These are phyloP conservation scores for Kitagawia praeruptora DNA, from an alignment of 129 eudicot genomes.

Conservation along the genomic window DNA sequence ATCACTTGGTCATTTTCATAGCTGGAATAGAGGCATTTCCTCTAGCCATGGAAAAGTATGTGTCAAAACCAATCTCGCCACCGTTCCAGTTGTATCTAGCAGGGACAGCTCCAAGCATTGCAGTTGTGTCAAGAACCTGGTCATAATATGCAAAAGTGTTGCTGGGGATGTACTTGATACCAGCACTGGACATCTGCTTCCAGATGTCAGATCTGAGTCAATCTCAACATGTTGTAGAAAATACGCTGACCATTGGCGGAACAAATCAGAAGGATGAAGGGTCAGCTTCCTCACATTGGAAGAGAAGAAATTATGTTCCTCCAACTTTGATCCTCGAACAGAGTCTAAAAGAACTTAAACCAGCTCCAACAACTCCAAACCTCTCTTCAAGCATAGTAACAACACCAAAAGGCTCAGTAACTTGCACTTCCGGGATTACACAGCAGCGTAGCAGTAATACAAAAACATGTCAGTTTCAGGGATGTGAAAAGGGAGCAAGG, in stretches of 20 bases:
- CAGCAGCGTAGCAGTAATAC: conserved; percentile 41
- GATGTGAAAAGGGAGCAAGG: conserved; percentile 61
- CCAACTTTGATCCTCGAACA: conserved; percentile 28
- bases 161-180: too few relatives aligned
- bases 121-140: too few relatives aligned
- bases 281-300: conserved; percentile 30
- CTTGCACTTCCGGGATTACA: conserved; percentile 60
- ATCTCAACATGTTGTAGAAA: conserved; percentile 19
- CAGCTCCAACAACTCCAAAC: conserved; percentile 21
- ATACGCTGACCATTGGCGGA: conserved; percentile 16
- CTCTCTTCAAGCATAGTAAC: conserved; percentile 52
- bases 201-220: too few relatives aligned
- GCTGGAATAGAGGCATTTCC: too few relatives aligned
- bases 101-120: too few relatives aligned
- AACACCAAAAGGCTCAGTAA: conserved; percentile 55
- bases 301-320: conserved; percentile 18
- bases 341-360: conserved; percentile 19
- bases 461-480: conserved; percentile 45
- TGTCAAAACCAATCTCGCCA: too few relatives aligned
- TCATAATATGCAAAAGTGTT: too few relatives aligned
- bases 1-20: too few relatives aligned
- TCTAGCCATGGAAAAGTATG: too few relatives aligned
- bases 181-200: too few relatives aligned
- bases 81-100: too few relatives aligned
- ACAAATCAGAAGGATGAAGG: conserved; percentile 31